phyloP scores from a whole-genome alignment of 768 basidiomycete species.

The Tulasnella sp. region DNA sequence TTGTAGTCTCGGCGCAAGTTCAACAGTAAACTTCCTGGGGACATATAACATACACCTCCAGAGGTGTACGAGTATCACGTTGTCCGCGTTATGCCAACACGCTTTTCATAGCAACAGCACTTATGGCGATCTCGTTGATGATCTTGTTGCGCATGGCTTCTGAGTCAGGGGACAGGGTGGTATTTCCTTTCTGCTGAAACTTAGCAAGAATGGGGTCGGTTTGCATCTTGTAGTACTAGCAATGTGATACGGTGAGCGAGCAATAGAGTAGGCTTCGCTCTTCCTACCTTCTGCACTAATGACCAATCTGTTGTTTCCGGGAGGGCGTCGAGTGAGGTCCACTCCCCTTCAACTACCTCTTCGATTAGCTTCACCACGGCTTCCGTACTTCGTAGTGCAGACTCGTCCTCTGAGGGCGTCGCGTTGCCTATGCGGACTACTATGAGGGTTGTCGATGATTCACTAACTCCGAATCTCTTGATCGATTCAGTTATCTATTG shows the following conservation, averaged over 20 bases:
- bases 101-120: constrained; percentile 69
- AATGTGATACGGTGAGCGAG: constrained; percentile 16
- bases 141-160: constrained; percentile 26
- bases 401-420: constrained; percentile 26
- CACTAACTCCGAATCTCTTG: constrained; percentile 70
- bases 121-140: constrained; percentile 60
- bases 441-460: constrained; percentile 48
- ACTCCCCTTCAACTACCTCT: constrained; percentile 44
- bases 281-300: constrained; percentile 54
- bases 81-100: constrained; percentile 39
- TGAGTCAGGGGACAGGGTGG: constrained; percentile 22
- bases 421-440: constrained; percentile 51
- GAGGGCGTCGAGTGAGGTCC: constrained; percentile 34
- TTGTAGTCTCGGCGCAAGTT: too few relatives aligned
- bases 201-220: constrained; percentile 32
- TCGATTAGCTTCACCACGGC: constrained; percentile 43
- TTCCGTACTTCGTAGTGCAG: too few relatives aligned
- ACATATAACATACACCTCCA: too few relatives aligned
- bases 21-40: too few relatives aligned
- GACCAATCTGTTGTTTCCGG: constrained; percentile 57
- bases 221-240: constrained; percentile 60
- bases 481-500: constrained; percentile 77
- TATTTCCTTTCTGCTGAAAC: background rate
- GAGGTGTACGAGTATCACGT: too few relatives aligned
- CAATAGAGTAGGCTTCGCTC: constrained; percentile 16